Percentiles rank a stretch among this genome's conserved stretches.
phyloP scores from a whole-genome alignment of 768 basidiomycete genomes.

The Phlebiopsis flavidoalba region DNA sequence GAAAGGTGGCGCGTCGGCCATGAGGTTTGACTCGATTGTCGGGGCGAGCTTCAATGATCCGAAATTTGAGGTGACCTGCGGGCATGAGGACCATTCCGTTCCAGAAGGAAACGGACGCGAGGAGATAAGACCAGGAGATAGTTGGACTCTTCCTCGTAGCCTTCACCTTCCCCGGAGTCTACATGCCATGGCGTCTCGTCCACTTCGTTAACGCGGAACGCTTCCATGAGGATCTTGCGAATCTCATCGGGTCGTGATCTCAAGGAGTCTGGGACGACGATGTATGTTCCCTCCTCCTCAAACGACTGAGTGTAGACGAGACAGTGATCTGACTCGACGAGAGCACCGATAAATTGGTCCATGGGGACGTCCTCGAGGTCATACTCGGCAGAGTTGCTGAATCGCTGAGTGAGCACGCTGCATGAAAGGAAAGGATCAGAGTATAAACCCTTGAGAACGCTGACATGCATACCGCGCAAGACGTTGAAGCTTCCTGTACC shows the following conservation, averaged over 20 bases:
- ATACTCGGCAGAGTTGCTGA: conserved; percentile 93
- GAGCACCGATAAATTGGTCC: conserved; percentile 71
- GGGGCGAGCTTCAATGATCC: conserved; percentile 56
- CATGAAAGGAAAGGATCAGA: conserved; percentile 3
- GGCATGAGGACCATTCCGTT: conserved; percentile 82
- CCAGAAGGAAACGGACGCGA: conserved; percentile 83
- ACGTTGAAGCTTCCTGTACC: conserved; percentile 91
- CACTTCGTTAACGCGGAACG: conserved; percentile 73
- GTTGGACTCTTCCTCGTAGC: conserved; percentile 52
- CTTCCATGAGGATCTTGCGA: conserved; percentile 74
- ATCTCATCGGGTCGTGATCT: conserved; percentile 74
- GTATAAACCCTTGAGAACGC: not conserved
- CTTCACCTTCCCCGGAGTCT: conserved; percentile 39
- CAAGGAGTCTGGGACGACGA: conserved; percentile 76
- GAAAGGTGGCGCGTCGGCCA: conserved; percentile 90
- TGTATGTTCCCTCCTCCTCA: conserved; percentile 89
- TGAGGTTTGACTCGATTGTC: conserved; percentile 87
- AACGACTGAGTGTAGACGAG: conserved; percentile 86
- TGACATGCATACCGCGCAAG: conserved; percentile 69
- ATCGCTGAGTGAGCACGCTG: conserved; percentile 75
- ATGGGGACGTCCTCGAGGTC: conserved; percentile 68
- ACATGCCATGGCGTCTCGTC: conserved; percentile 41
- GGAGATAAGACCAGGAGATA: conserved; percentile 90
- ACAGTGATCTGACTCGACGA: conserved; percentile 85
- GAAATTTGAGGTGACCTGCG: conserved; percentile 63